Conservation (phyloP, 2,329 filamentous ascomycete genomes). For the Amauroascus niger region DNA sequence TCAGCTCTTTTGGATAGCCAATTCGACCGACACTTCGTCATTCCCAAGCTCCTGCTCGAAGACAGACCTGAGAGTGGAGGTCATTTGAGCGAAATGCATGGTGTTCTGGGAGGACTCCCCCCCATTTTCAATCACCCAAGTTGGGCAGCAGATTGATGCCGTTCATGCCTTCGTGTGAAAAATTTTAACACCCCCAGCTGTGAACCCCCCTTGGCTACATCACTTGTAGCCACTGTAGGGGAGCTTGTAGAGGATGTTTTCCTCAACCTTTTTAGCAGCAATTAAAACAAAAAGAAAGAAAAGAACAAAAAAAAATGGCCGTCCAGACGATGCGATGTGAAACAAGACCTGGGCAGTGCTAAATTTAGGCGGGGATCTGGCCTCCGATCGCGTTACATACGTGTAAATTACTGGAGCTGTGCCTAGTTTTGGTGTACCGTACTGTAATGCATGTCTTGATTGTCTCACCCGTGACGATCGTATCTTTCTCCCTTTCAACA, state of each 20-base stretch:
- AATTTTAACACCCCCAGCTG: too few relatives aligned
- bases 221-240: too few relatives aligned
- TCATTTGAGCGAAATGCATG: slow-evolving; percentile 16
- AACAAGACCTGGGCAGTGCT: too few relatives aligned
- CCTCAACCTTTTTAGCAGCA: too few relatives aligned
- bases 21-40: slow-evolving; percentile 18
- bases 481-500: neutral
- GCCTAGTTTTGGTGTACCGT: neutral
- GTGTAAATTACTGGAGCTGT: neutral
- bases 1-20: slow-evolving; percentile 31
- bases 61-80: slow-evolving; percentile 25
- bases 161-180: too few relatives aligned
- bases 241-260: too few relatives aligned
- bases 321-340: too few relatives aligned
- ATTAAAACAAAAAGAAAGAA: too few relatives aligned
- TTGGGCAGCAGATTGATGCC: too few relatives aligned
- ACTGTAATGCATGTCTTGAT: neutral
- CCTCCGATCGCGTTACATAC: neutral
- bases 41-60: slow-evolving; percentile 29
- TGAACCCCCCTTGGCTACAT: too few relatives aligned
- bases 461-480: slow-evolving; percentile 11
- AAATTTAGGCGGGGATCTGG: neutral
- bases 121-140: neutral
- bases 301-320: too few relatives aligned
- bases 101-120: neutral